Conservation (phyloP, 495 filamentous ascomycete species). For the Thermochaetoides thermophila region DNA sequence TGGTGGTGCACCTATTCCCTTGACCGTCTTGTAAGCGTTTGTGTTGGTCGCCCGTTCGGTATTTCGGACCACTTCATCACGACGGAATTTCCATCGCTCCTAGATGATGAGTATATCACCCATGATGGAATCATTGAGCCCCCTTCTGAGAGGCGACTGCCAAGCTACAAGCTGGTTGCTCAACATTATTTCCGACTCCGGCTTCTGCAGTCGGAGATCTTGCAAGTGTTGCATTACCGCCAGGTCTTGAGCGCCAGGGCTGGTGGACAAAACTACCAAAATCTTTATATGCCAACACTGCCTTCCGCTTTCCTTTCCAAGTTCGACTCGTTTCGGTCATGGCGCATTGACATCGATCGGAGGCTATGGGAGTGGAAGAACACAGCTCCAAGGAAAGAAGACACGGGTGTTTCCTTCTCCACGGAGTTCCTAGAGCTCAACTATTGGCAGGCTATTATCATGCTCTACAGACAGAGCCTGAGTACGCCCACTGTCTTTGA, state of each 20-base stretch:
- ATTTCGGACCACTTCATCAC: constrained; percentile 90
- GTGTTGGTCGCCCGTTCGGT: constrained; percentile 84
- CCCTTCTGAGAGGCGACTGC: constrained; percentile 28
- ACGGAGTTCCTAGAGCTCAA: constrained; percentile 82
- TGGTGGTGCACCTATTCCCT: constrained; percentile 98
- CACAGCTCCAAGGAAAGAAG: constrained; percentile 54
- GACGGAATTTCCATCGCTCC: constrained; percentile 75
- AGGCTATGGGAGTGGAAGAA: constrained; percentile 79
- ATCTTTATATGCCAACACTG: constrained; percentile 63
- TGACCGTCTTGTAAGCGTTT: constrained; percentile 80
- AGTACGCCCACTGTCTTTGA: constrained; percentile 75
- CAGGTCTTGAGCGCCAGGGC: constrained; percentile 52
- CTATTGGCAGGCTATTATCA: constrained; percentile 96
- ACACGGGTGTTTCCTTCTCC: constrained; percentile 77
- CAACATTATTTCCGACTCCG: constrained; percentile 86
- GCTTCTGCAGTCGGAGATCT: constrained; percentile 87
- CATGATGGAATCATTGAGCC: constrained; percentile 53
- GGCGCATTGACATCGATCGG: constrained; percentile 77
- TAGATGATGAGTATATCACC: constrained; percentile 86
- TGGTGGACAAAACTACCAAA: constrained; percentile 41
- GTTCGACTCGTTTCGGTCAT: constrained; percentile 74
- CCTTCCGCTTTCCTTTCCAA: constrained; percentile 72
- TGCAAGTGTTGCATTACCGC: constrained; percentile 84
- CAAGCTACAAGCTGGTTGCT: constrained; percentile 78
- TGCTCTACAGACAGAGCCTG: constrained; percentile 86